Conservation (phyloP, 1,284 basidiomycete species). For the Marasmius oreades region DNA sequence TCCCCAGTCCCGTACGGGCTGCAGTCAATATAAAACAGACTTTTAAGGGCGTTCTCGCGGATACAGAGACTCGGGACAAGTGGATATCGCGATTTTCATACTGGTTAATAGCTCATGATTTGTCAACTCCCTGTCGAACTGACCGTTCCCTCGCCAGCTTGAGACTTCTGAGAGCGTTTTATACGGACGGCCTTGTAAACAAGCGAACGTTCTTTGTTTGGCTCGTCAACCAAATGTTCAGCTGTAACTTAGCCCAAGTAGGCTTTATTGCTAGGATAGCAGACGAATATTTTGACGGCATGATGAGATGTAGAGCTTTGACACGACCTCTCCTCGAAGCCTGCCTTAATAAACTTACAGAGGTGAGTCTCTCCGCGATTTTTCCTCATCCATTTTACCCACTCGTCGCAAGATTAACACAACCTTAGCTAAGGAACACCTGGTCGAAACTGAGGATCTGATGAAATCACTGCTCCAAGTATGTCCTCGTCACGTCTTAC, state of each 20-base stretch:
- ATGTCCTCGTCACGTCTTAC: conserved; percentile 11
- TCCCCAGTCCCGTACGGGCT: conserved; percentile 74
- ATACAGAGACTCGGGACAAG: conserved; percentile 61
- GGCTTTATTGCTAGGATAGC: conserved; percentile 77
- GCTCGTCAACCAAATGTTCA: conserved; percentile 76
- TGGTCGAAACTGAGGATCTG: conserved; percentile 53
- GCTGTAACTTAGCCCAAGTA: conserved; percentile 81
- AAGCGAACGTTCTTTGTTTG: conserved; percentile 77
- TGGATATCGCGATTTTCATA: conserved; percentile 86
- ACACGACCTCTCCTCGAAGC: conserved; percentile 65
- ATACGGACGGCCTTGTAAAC: conserved; percentile 81
- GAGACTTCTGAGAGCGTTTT: conserved; percentile 74
- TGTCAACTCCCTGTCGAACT: not conserved
- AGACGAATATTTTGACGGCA: conserved; percentile 77
- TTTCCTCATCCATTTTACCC: not conserved
- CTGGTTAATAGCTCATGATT: conserved; percentile 43
- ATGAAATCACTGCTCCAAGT: conserved; percentile 61
- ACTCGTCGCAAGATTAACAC: conserved; percentile 42
- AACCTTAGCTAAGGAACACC: conserved; percentile 47
- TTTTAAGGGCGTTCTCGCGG: conserved; percentile 73
- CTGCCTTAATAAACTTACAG: conserved; percentile 62
- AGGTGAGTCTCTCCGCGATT: conserved; percentile 42
- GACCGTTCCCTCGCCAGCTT: conserved; percentile 42
- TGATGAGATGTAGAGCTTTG: conserved; percentile 65
- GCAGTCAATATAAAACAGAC: conserved; percentile 77